phyloP scores from a whole-genome alignment of 345 rosid genomes.

The Salix viminalis region DNA sequence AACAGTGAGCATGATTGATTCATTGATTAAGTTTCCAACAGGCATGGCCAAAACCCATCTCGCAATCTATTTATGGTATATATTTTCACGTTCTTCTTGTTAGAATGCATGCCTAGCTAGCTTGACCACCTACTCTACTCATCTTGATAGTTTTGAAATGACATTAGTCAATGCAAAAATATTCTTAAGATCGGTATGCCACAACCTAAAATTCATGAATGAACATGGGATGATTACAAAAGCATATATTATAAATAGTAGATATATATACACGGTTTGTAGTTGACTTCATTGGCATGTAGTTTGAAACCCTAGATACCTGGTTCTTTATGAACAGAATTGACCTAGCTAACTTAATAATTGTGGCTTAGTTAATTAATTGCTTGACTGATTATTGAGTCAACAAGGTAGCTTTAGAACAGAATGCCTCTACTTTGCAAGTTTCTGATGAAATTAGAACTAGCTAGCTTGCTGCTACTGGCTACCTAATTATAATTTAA shows the following conservation, averaged over 20 bases:
- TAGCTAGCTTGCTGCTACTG: not conserved
- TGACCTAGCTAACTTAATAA: not conserved
- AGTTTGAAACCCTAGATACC: not conserved
- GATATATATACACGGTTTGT: constrained; percentile 2
- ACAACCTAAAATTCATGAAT: not conserved
- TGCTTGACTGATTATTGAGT: constrained; percentile 9
- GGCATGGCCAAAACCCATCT: constrained; percentile 30
- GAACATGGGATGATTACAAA: no score
- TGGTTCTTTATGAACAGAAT: constrained; percentile 17
- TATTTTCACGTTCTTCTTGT: no score
- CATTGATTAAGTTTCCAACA: constrained; percentile 32
- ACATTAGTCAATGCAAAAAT: not conserved
- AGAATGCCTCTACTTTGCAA: not conserved
- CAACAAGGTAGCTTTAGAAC: not conserved
- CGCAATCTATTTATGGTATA: not conserved
- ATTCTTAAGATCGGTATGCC: not conserved
- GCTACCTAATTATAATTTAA: not conserved
- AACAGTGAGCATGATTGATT: constrained; percentile 44
- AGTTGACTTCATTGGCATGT: constrained; percentile 30
- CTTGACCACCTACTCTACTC: not conserved
- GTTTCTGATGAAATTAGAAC: not conserved
- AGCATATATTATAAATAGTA: not conserved
- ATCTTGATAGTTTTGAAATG: not conserved
- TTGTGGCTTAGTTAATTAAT: no score
- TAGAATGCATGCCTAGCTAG: no score